A percentile compares a stretch with the other conserved stretches of the same genome.
Evolutionary conservation across 176 grass and related monocot genomes (phyloP).

Genomic region (Miscanthus lutarioriparius): DNA sequence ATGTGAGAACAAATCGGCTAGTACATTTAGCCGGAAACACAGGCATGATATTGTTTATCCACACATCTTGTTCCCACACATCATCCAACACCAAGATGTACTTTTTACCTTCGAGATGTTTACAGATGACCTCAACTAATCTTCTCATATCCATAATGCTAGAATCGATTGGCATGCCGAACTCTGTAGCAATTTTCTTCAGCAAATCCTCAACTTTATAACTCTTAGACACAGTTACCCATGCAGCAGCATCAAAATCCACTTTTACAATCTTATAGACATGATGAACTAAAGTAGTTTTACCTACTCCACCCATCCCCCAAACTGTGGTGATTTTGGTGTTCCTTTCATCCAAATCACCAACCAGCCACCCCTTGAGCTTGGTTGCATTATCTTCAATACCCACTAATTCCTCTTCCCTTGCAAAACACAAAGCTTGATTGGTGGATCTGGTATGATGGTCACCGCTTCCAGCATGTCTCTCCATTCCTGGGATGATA

Average conservation of each 20-base stretch:
- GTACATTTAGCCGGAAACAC: neutral
- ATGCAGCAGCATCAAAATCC: neutral
- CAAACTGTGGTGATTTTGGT: neutral
- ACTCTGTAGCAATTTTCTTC: neutral
- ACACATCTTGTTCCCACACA: neutral
- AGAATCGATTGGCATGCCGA: neutral
- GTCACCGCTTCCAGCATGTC: neutral
- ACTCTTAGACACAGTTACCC: too few relatives aligned
- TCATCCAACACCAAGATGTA: neutral
- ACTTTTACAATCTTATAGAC: neutral
- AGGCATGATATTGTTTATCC: neutral
- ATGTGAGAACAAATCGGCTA: neutral
- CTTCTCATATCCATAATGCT: neutral
- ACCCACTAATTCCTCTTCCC: neutral
- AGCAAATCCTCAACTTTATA: neutral
- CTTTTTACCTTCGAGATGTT: neutral
- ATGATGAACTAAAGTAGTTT: neutral
- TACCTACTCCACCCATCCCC: neutral
- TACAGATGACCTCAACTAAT: neutral
- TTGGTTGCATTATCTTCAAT: neutral
- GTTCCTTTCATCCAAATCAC: neutral
- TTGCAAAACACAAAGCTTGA: neutral
- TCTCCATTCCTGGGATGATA: too few relatives aligned
- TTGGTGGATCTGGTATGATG: neutral
- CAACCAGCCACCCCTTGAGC: neutral